Conservation (phyloP, 1,284 basidiomycete genomes). For the Schizophyllum commune region DNA sequence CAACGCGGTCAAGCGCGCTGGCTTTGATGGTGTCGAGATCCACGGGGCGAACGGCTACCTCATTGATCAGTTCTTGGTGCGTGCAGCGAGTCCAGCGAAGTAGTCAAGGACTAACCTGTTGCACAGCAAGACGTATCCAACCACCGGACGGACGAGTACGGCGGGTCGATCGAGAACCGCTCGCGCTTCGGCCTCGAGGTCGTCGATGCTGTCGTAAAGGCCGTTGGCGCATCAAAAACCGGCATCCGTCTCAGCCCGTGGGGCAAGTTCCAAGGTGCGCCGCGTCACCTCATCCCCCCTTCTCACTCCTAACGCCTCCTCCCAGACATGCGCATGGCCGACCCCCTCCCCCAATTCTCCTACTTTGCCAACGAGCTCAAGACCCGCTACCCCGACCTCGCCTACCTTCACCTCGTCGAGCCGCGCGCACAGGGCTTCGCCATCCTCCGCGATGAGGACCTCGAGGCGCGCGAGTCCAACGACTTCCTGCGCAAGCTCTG, state of each 20-base stretch:
- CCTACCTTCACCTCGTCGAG: constrained; percentile 45
- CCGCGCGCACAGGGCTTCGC: constrained; percentile 19
- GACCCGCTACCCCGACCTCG: constrained; percentile 19
- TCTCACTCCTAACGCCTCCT: not conserved
- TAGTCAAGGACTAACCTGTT: too few relatives aligned
- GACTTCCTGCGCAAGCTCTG: constrained; percentile 13
- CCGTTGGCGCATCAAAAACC: constrained; percentile 27
- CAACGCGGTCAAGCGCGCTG: too few relatives aligned
- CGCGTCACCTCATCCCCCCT: not conserved
- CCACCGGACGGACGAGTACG: constrained; percentile 43
- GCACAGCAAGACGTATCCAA: constrained; percentile 27
- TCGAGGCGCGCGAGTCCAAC: constrained; percentile 11
- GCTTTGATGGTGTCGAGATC: too few relatives aligned
- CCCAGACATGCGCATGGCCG: constrained; percentile 29
- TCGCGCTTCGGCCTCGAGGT: constrained; percentile 21
- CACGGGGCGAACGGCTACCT: constrained; percentile 19
- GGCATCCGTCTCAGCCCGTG: constrained; percentile 47
- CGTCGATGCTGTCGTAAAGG: constrained; percentile 29
- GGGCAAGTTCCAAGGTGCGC: constrained; percentile 22
- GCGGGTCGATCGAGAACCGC: constrained; percentile 41
- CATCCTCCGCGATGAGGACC: constrained; percentile 1
- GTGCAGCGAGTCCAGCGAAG: too few relatives aligned
- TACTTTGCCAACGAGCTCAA: constrained; percentile 29
- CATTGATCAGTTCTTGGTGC: constrained; percentile 26
- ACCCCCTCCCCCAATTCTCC: constrained; percentile 36